These are phyloP conservation scores for Cladosporium sp. DNA, from an alignment of 2,329 filamentous ascomycete species.

Conservation along the genomic window DNA sequence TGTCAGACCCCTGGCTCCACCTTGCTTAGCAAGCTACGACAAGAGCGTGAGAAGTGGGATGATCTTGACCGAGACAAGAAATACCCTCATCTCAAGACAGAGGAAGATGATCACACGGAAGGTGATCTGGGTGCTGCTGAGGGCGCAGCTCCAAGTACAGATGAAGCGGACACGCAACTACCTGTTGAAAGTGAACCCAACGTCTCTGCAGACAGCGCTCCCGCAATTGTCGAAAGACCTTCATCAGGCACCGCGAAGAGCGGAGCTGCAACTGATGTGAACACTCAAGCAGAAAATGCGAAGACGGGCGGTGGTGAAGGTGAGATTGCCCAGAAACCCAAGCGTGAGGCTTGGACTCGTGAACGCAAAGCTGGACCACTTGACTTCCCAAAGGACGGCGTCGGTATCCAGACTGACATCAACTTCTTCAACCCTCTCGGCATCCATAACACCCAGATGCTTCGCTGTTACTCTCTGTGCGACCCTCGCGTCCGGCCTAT, in stretches of 20 bases:
- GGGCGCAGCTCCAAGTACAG: not conserved
- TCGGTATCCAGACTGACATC: slow-evolving; percentile 87
- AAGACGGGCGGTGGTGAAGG: not conserved
- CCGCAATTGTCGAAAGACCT: not conserved
- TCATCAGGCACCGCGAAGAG: not conserved
- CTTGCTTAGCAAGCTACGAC: slow-evolving; percentile 57
- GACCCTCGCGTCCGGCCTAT: slow-evolving; percentile 74
- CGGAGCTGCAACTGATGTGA: not conserved
- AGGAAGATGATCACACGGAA: slow-evolving; percentile 19
- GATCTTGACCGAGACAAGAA: slow-evolving; percentile 45
- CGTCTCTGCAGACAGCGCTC: not conserved
- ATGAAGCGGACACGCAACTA: not conserved
- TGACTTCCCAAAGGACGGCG: slow-evolving; percentile 71
- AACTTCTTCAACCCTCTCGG: slow-evolving; percentile 84
- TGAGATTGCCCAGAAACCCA: not conserved
- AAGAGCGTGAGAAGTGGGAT: slow-evolving; percentile 70
- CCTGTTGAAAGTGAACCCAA: not conserved
- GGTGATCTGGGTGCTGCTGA: not conserved
- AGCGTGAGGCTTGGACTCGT: slow-evolving; percentile 36
- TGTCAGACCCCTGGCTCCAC: slow-evolving; percentile 65
- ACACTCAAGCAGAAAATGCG: not conserved
- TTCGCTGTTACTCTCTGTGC: slow-evolving; percentile 77
- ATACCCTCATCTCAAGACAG: slow-evolving; percentile 32
- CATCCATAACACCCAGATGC: slow-evolving; percentile 75
- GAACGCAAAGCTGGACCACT: slow-evolving; percentile 51